Percentiles rank a stretch among this genome's conserved stretches.
These are phyloP conservation scores for Hymenotorrendiella dingleyae DNA, from an alignment of 2,329 filamentous ascomycete genomes.

Conservation along the genomic window DNA sequence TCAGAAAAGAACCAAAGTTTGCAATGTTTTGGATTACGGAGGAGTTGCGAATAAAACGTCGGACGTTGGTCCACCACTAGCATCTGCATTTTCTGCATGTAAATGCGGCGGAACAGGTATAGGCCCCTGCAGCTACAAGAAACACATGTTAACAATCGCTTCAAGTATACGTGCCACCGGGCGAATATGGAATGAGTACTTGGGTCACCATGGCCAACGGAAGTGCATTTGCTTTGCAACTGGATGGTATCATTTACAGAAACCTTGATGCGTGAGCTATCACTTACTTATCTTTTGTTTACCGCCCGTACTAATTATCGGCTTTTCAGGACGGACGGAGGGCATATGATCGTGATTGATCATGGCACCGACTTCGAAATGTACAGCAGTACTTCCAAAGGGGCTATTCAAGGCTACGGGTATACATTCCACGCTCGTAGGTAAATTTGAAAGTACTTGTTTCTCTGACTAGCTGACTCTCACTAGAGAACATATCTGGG, in stretches of 20 bases:
- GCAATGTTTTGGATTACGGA: conserved; percentile 47
- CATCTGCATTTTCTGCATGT: conserved; percentile 44
- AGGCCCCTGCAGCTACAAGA: too few relatives aligned
- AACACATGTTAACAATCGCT: too few relatives aligned
- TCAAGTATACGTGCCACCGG: conserved; percentile 9
- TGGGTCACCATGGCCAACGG: conserved; percentile 44
- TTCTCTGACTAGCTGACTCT: not conserved
- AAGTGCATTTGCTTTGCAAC: conserved; percentile 42
- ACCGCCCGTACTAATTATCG: not conserved
- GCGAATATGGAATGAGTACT: conserved; percentile 37
- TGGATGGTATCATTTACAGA: conserved; percentile 48
- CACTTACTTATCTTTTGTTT: not conserved
- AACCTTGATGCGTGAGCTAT: conserved; percentile 37
- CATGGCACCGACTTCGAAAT: conserved; percentile 47
- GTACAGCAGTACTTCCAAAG: conserved; percentile 45
- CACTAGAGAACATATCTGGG: conserved; percentile 9
- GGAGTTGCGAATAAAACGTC: conserved; percentile 44
- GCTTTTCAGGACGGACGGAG: conserved; percentile 31
- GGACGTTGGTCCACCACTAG: conserved; percentile 44
- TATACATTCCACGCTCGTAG: conserved; percentile 39
- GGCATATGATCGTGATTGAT: conserved; percentile 49
- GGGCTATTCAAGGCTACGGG: conserved; percentile 47
- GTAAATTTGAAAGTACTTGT: too few relatives aligned
- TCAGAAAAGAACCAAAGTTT: conserved; percentile 42
- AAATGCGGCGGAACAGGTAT: conserved; percentile 40